phyloP scores from a whole-genome alignment of 2,329 filamentous ascomycete species.

The Paramyrothecium roridum region DNA sequence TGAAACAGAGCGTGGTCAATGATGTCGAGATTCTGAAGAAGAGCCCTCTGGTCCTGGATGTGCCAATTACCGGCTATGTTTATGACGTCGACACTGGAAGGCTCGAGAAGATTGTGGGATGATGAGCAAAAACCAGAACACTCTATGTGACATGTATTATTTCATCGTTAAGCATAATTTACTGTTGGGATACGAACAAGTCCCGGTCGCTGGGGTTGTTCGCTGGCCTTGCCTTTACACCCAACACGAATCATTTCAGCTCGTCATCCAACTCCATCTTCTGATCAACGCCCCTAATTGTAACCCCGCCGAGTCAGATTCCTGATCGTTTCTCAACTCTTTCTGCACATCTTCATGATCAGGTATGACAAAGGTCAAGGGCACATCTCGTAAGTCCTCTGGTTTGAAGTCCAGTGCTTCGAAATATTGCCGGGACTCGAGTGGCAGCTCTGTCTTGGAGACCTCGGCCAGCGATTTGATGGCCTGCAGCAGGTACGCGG shows the following conservation, averaged over 20 bases:
- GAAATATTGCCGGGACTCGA: slow-evolving; percentile 4
- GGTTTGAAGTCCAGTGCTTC: slow-evolving; percentile 4
- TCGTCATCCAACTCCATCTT: not conserved
- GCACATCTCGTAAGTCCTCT: slow-evolving; percentile 8
- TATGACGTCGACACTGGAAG: slow-evolving; percentile 76
- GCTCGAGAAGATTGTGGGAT: slow-evolving; percentile 24
- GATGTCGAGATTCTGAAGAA: slow-evolving; percentile 64
- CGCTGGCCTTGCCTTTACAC: no score
- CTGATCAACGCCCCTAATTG: not conserved
- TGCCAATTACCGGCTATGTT: slow-evolving; percentile 68
- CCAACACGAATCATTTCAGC: not conserved
- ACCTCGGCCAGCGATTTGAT: slow-evolving; percentile 12
- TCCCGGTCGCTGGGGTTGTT: no score
- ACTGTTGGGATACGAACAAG: no score
- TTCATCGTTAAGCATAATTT: no score
- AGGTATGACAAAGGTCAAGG: slow-evolving; percentile 8
- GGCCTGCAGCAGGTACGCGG: slow-evolving; percentile 9
- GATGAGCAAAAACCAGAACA: not conserved
- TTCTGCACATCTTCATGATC: not conserved
- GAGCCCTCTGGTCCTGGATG: slow-evolving; percentile 57
- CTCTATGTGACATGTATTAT: no score
- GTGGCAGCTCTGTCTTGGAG: slow-evolving; percentile 7
- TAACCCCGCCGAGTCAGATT: not conserved
- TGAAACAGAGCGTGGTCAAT: slow-evolving; percentile 61
- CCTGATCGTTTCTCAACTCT: not conserved